Conservation (phyloP, 768 basidiomycete species). For the Hydnomerulius pinastri region DNA sequence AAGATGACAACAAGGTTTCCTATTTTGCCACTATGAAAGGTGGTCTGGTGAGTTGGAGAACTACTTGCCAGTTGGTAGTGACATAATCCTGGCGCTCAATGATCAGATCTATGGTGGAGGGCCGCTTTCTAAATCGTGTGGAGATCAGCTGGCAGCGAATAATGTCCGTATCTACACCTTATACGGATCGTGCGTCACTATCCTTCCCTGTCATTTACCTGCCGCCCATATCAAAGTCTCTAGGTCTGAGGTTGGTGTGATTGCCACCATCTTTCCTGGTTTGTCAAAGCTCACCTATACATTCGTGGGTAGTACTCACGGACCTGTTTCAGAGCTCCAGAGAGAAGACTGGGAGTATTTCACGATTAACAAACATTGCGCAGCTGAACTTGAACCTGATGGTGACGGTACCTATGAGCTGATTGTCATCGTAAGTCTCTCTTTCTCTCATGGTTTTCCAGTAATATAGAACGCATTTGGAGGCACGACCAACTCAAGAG, state of each 20-base stretch:
- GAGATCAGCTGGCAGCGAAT: constrained; percentile 25
- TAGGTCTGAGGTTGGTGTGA: constrained; percentile 4
- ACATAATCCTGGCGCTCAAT: not conserved
- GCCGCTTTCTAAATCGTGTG: constrained; percentile 28
- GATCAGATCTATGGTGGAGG: constrained; percentile 35
- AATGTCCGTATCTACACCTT: constrained; percentile 30
- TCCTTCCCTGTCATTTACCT: not conserved
- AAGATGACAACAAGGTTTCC: constrained; percentile 6
- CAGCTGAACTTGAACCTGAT: constrained; percentile 26
- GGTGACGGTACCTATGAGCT: constrained; percentile 32
- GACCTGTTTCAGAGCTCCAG: constrained; percentile 1
- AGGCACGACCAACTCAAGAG: not conserved
- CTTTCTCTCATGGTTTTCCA: not conserved
- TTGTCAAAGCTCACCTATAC: not conserved
- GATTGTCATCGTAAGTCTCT: constrained; percentile 28
- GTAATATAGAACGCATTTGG: not conserved
- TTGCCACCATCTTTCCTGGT: not conserved
- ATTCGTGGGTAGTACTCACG: not conserved
- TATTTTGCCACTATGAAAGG: constrained; percentile 7
- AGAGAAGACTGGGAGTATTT: constrained; percentile 34
- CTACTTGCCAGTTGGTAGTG: not conserved
- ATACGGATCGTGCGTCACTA: constrained; percentile 35
- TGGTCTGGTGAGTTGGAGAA: constrained; percentile 8
- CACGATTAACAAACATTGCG: constrained; percentile 17
- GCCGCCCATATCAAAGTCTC: not conserved